Percentiles rank a stretch among this genome's conserved stretches.
Conservation (phyloP, 2,329 filamentous ascomycete species). For the Taxawa tesnikishii region DNA sequence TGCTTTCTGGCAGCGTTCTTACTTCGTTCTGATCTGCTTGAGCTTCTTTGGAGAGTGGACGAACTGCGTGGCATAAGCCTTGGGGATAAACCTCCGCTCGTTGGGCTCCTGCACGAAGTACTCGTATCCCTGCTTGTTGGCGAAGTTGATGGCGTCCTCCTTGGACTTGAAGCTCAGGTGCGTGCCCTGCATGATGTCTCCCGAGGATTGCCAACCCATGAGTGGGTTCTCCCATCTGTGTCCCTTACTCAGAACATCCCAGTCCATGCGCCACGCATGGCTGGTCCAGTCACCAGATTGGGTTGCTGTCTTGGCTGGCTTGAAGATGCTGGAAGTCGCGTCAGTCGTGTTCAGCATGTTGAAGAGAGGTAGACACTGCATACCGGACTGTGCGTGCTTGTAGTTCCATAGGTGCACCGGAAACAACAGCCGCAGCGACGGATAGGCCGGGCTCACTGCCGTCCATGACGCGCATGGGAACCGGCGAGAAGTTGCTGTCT, state of each 20-base stretch:
- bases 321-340: constrained; percentile 62
- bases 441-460: constrained; percentile 69
- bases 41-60: constrained; percentile 72
- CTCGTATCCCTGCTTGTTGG: constrained; percentile 97
- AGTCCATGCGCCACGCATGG: constrained; percentile 93
- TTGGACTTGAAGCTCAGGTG: constrained; percentile 82
- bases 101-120: constrained; percentile 98
- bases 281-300: constrained; percentile 83
- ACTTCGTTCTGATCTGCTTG: constrained; percentile 70
- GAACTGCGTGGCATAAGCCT: constrained; percentile 97
- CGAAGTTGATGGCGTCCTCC: constrained; percentile 89
- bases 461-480: constrained; percentile 80
- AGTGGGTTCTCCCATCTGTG: constrained; percentile 97
- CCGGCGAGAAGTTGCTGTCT: constrained; percentile 71
- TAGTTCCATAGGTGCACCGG: constrained; percentile 84
- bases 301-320: constrained; percentile 83
- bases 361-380: constrained; percentile 14
- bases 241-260: constrained; percentile 85
- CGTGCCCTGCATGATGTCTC: constrained; percentile 88
- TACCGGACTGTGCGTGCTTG: constrained; percentile 92
- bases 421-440: constrained; percentile 73
- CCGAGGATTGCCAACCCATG: constrained; percentile 98
- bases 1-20: too few relatives aligned
- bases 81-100: constrained; percentile 69
- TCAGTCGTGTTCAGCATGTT: constrained; percentile 8